A percentile compares a stretch with the other conserved stretches of the same genome.
Evolutionary conservation across 2,329 filamentous ascomycete genomes (phyloP).

Genomic region (Didymella keratinophila): DNA sequence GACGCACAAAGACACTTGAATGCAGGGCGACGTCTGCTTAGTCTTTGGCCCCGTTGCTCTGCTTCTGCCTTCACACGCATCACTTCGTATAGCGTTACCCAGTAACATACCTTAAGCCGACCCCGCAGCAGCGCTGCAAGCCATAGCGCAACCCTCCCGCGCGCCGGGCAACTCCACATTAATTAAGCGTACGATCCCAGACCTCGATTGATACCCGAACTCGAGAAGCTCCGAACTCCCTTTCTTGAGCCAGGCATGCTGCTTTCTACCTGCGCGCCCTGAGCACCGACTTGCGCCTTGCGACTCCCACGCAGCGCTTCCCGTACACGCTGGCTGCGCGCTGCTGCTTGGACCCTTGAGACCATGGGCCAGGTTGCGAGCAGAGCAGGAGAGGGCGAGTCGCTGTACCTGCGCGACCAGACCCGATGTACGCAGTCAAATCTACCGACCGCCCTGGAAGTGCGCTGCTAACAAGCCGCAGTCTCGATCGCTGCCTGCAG

Average conservation of each 20-base stretch:
- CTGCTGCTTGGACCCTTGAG: slow-evolving; percentile 19
- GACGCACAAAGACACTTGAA: slow-evolving; percentile 18
- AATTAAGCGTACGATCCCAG: slow-evolving; percentile 37
- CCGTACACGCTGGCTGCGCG: slow-evolving; percentile 26
- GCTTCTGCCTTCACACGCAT: slow-evolving; percentile 4
- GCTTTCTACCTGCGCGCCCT: slow-evolving; percentile 36
- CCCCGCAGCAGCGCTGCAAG: slow-evolving; percentile 29
- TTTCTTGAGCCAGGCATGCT: slow-evolving; percentile 40
- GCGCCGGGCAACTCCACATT: slow-evolving; percentile 41
- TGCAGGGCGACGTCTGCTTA: slow-evolving; percentile 1
- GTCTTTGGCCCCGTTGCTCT: not conserved
- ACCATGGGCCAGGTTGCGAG: slow-evolving; percentile 92
- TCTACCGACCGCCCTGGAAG: slow-evolving; percentile 1
- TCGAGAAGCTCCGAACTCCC: slow-evolving; percentile 21
- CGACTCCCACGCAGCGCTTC: slow-evolving; percentile 23
- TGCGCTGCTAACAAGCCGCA: slow-evolving; percentile 53
- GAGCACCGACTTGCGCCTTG: slow-evolving; percentile 31
- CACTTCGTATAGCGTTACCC: slow-evolving; percentile 15
- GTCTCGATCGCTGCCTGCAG: slow-evolving; percentile 86
- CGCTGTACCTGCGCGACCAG: slow-evolving; percentile 89
- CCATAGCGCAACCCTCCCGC: slow-evolving; percentile 28
- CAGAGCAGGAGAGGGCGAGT: slow-evolving; percentile 77
- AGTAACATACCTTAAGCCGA: slow-evolving; percentile 14
- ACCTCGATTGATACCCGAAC: slow-evolving; percentile 22
- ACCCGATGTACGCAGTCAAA: slow-evolving; percentile 73